A percentile compares a stretch with the other conserved stretches of the same genome.
phyloP scores from a whole-genome alignment of 805 yeast species.

The Candida incommunis region DNA sequence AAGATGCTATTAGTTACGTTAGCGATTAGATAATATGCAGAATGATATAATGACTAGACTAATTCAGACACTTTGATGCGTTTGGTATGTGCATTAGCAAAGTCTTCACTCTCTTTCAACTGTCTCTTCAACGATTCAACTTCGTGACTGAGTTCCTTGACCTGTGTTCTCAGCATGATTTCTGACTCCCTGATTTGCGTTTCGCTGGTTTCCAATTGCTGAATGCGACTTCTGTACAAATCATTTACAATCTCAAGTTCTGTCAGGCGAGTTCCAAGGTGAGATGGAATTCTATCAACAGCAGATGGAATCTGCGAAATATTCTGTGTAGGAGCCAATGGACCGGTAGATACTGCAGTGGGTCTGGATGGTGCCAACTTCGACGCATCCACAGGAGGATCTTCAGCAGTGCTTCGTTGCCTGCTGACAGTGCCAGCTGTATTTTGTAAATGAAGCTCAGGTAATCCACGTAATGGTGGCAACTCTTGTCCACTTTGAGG shows the following conservation, averaged over 20 bases:
- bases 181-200: slow-evolving; percentile 9
- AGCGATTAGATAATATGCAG: no score
- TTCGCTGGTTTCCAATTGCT: slow-evolving; percentile 4
- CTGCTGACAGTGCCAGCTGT: no score
- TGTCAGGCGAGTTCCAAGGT: not conserved
- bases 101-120: slow-evolving; percentile 2
- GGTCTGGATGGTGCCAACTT: no score
- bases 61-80: slow-evolving; percentile 11
- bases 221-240: not conserved
- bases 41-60: slow-evolving; percentile 3
- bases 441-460: not conserved
- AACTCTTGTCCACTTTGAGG: slow-evolving; percentile 4
- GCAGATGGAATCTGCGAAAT: not conserved
- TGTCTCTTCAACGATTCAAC: slow-evolving; percentile 1
- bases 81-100: slow-evolving; percentile 3
- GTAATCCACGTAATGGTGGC: not conserved
- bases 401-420: no score
- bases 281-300: not conserved
- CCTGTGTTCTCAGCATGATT: slow-evolving; percentile 8
- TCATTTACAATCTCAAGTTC: not conserved
- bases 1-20: no score
- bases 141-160: slow-evolving; percentile 8
- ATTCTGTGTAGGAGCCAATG: not conserved
- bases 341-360: no score
- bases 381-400: no score